Evolutionary conservation across 331 rosid genomes (phyloP), one percentile per base, ranked within the genome.

Genomic region (Dryas integrifolia): DNA sequence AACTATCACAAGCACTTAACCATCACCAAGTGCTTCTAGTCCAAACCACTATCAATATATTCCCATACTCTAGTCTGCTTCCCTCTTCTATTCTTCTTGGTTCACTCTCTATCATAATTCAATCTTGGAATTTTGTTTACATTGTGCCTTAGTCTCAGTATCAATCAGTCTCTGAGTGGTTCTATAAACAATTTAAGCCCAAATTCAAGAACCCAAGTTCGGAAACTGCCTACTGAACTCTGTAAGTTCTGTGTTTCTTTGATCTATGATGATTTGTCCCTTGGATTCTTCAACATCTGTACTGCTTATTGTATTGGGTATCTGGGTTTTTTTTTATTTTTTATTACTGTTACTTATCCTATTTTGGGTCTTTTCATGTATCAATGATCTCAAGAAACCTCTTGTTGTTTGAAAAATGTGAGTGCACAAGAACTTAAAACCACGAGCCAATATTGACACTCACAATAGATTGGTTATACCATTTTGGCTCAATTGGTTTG

Each of bases 11-110:
- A 67, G 65, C 84, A 73, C 85, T 83, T 67, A 1, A 58, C 49
- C 81, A 43, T 12, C 81, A 47, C 63, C 47, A 71, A 26, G 62
- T 86, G 80, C 83, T 90, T 82, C 83, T 80, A 80, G 70, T 88
- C 87, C 77, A 67, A 65, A 69, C 72, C 80, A 65, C 77, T 65
- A 76, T 76, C 75, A 72, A 76, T 58, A 72, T 73, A 41, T 76
- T 52, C 71, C 68, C 56, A 53, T 40, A 52, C 45, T 72, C 83
- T 41, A 40, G 67, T 79, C 82, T 58, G 45, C 65, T 78, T 45
- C 35, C 16, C 1, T 49, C 7, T 57, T 2, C 56, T 79, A 77
- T 21, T 30, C 63, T 68, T 43, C 50, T 44, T 9, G 35, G 39
- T 57, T 60, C 86, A 56, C 53, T 82, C 84, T 63, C 53, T 50